Percentiles rank a stretch among this genome's conserved stretches.
These are phyloP conservation scores for Xylaria sp. DNA, from an alignment of 2,329 filamentous ascomycete genomes.

Conservation along the genomic window DNA sequence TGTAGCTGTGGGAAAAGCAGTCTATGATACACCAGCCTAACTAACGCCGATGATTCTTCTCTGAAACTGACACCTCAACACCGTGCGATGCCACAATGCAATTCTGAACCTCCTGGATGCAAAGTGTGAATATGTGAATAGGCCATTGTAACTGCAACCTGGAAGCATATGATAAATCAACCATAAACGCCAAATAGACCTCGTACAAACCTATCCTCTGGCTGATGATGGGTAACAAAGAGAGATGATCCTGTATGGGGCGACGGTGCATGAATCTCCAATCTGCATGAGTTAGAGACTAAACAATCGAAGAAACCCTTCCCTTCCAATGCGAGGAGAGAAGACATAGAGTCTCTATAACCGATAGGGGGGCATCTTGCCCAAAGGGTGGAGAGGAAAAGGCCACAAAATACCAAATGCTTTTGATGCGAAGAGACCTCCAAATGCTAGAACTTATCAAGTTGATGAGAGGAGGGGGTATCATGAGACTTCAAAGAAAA, in stretches of 20 bases:
- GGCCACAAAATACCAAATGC: conserved; percentile 3
- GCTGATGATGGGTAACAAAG: background rate
- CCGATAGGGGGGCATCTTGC: background rate
- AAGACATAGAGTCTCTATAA: background rate
- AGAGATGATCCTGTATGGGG: conserved; percentile 5
- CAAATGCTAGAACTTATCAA: conserved; percentile 10
- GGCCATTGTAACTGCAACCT: background rate
- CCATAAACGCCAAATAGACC: conserved; percentile 26
- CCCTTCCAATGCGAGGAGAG: background rate
- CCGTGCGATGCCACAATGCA: conserved; percentile 32
- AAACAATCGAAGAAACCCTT: conserved; percentile 9
- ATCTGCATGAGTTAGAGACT: background rate
- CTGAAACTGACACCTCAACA: conserved; percentile 33
- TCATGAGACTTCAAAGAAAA: conserved; percentile 20
- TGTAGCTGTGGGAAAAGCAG: conserved; percentile 14
- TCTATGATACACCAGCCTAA: conserved; percentile 13
- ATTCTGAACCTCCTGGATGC: conserved; percentile 14
- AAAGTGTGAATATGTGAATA: conserved; percentile 15
- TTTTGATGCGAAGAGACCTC: conserved; percentile 13
- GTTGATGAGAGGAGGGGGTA: conserved; percentile 13
- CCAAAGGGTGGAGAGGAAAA: background rate
- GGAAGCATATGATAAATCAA: conserved; percentile 4
- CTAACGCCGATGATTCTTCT: conserved; percentile 7
- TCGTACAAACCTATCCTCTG: conserved; percentile 5
- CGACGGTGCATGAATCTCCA: background rate